Conservation (phyloP, 2,329 filamentous ascomycete genomes). For the Penicillium palitans region DNA sequence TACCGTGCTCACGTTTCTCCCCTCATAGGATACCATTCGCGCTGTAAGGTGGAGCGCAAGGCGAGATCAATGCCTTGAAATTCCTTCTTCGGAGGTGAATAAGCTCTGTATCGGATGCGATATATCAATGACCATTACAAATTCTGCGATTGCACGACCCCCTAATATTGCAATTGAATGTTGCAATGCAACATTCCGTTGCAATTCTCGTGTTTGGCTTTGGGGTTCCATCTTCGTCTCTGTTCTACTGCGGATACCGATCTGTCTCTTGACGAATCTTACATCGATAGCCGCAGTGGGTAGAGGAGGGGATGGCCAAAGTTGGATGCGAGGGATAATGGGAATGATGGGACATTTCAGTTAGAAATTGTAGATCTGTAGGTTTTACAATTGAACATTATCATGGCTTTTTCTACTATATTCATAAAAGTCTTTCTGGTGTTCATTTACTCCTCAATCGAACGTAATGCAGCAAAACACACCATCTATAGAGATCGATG, state of each 20-base stretch:
- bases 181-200: conserved; percentile 1
- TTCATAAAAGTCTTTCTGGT: neutral
- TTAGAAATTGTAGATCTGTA: neutral
- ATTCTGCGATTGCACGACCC: conserved; percentile 13
- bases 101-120: conserved; percentile 56
- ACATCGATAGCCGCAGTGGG: conserved; percentile 18
- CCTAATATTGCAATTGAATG: conserved; percentile 15
- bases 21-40: conserved; percentile 37
- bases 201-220: conserved; percentile 15
- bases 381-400: neutral
- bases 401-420: neutral
- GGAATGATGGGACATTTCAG: conserved; percentile 23
- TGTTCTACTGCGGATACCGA: conserved; percentile 17
- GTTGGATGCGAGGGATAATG: conserved; percentile 10
- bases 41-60: conserved; percentile 56
- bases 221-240: conserved; percentile 13
- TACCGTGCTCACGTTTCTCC: conserved; percentile 6
- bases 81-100: conserved; percentile 38
- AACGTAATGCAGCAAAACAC: neutral
- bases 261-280: conserved; percentile 23
- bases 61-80: conserved; percentile 54
- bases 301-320: conserved; percentile 8
- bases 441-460: neutral
- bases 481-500: conserved; percentile 28
- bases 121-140: conserved; percentile 41